phyloP scores from a whole-genome alignment of 2,329 filamentous ascomycete species.

The Ophiocordyceps sinensis region DNA sequence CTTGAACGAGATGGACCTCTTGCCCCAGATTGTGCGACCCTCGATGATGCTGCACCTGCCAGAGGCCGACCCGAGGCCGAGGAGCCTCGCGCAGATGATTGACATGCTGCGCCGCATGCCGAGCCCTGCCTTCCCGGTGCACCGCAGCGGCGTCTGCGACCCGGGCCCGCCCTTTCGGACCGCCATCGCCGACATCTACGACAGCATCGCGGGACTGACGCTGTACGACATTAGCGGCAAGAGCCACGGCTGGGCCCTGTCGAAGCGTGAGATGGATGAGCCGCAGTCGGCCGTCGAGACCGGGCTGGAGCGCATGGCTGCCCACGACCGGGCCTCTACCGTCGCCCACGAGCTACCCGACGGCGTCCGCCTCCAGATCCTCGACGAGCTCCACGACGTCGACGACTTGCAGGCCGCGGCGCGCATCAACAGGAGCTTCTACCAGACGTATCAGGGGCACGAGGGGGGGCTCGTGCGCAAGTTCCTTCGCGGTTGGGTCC shows the following conservation, averaged over 20 bases:
- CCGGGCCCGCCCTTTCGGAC: slow-evolving; percentile 30
- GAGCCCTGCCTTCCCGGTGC: slow-evolving; percentile 25
- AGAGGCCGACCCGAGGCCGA: slow-evolving; percentile 11
- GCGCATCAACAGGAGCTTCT: slow-evolving; percentile 26
- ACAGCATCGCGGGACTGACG: slow-evolving; percentile 33
- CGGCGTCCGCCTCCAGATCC: slow-evolving; percentile 22
- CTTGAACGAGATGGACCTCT: slow-evolving; percentile 30
- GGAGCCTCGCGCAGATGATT: slow-evolving; percentile 31
- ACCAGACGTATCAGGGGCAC: slow-evolving; percentile 28
- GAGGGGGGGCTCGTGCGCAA: slow-evolving; percentile 24
- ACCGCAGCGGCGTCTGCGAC: slow-evolving; percentile 32
- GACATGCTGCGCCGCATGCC: slow-evolving; percentile 27
- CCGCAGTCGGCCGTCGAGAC: slow-evolving; percentile 19
- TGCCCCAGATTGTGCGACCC: slow-evolving; percentile 24
- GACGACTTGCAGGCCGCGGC: slow-evolving; percentile 28
- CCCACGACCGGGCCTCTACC: slow-evolving; percentile 14
- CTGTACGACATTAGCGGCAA: slow-evolving; percentile 32
- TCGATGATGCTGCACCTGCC: slow-evolving; percentile 11
- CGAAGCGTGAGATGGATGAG: slow-evolving; percentile 20
- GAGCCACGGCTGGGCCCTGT: slow-evolving; percentile 34
- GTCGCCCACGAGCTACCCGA: slow-evolving; percentile 20
- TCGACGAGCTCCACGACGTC: slow-evolving; percentile 23
- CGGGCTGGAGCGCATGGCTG: slow-evolving; percentile 17
- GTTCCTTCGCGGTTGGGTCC: slow-evolving; percentile 12
- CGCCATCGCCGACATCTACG: slow-evolving; percentile 34